These are phyloP conservation scores for Paramyrothecium sp. DNA, from an alignment of 2,329 filamentous ascomycete species.

Conservation along the genomic window DNA sequence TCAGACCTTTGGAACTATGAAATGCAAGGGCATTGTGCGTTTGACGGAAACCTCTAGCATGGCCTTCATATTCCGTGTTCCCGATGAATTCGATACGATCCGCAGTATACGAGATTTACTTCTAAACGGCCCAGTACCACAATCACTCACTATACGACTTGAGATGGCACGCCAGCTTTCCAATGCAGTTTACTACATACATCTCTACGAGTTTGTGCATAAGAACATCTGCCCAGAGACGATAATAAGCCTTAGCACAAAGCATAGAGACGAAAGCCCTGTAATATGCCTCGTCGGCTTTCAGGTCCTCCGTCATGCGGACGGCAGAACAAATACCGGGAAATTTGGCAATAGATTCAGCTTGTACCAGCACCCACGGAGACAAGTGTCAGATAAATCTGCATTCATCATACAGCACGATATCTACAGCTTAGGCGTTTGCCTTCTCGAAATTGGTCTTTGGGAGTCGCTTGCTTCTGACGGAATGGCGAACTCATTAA, in stretches of 20 bases:
- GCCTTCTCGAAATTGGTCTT: conserved; percentile 40
- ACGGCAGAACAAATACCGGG: conserved; percentile 8
- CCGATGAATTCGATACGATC: conserved; percentile 1
- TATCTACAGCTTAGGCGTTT: conserved; percentile 42
- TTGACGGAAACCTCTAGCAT: conserved; percentile 1
- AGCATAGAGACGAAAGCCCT: not conserved
- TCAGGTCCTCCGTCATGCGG: conserved; percentile 7
- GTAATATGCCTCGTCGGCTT: conserved; percentile 9
- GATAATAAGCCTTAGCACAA: not conserved
- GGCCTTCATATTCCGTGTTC: conserved; percentile 6
- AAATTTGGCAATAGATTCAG: conserved; percentile 22
- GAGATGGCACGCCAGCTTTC: not conserved
- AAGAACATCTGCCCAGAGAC: conserved; percentile 32
- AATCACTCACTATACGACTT: conserved; percentile 4
- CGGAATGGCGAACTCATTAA: too few relatives aligned
- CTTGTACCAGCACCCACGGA: conserved; percentile 46
- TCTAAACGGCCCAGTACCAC: not conserved
- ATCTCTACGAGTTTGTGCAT: conserved; percentile 44
- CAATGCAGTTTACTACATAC: conserved; percentile 21
- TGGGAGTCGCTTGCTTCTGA: conserved; percentile 32
- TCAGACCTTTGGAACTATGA: conserved; percentile 2
- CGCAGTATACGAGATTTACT: conserved; percentile 2
- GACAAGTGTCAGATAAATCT: conserved; percentile 40
- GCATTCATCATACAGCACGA: conserved; percentile 49
- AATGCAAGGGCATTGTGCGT: conserved; percentile 5